Evolutionary conservation across 2,329 filamentous ascomycete species (phyloP), one percentile per base, ranked within the genome.

Genomic region (Nothophoma quercina): DNA sequence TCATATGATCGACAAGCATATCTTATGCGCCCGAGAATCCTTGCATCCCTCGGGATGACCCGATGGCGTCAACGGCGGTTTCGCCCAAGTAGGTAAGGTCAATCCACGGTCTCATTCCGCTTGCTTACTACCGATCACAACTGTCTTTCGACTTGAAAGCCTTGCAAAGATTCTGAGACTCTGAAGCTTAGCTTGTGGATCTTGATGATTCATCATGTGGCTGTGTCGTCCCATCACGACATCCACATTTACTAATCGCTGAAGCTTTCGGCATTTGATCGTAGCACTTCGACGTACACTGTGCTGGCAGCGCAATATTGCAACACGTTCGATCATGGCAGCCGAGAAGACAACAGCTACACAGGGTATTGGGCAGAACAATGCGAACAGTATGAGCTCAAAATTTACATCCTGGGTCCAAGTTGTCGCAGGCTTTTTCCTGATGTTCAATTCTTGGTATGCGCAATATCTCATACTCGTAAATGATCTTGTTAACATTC

Each of bases 391-490:
- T 1, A 46, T 49, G 38, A 19, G 36, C 15, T 28, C 16, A 6
- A 23, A 16, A 4, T 7, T 56, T 8, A 21, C 39, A 43, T 22
- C 53, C 19, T 49, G 35, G 52, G 28, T 51, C 9, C 56, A 59
- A 41, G 52, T 59, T 23, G n/a, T 51, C 6, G 49, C 56, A 5
- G 41, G 56, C 13, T 51, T 50, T n/a, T 54, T 59, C 7, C 45
- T 59, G 10, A 59, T 59, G 56, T 54, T 59, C 33, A 59, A 59
- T n/a, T 53, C 56, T 23, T 59, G 56, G 56, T 59, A n/a, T n/a
- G n/a, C n/a, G n/a, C 26, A 32, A 52, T 33, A 7, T 25, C 25
- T 22, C 26, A 25, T 3, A 36, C 4, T 21, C 3, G n/a, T 7
- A 13, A 2, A 35, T 21, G 16, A n/a, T 12, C 13, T n/a, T 23